A percentile compares a stretch with the other conserved stretches of the same genome.
Evolutionary conservation across 177 flowering plant species (phyloP).

Genomic region (Vitis hybrid): DNA sequence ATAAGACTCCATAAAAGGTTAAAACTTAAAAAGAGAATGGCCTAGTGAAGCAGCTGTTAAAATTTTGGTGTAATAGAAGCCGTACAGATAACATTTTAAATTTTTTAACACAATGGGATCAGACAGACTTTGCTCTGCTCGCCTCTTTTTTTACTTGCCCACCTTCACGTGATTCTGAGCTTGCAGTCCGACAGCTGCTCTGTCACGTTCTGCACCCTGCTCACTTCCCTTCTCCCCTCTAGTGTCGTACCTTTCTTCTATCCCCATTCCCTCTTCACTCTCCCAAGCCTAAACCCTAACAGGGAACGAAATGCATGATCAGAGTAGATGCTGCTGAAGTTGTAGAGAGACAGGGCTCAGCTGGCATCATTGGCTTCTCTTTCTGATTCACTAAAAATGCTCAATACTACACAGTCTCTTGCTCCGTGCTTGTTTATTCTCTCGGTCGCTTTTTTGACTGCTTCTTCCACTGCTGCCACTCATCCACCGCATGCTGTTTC

Average conservation of each 20-base stretch:
- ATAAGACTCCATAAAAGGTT: too few species aligned
- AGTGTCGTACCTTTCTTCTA: too few species aligned
- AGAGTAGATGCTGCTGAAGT: background rate
- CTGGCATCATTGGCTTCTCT: background rate
- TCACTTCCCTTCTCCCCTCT: background rate
- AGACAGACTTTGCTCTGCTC: too few species aligned
- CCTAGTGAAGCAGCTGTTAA: too few species aligned
- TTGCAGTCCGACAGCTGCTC: slow-evolving; percentile 26
- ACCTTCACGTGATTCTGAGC: slow-evolving; percentile 36
- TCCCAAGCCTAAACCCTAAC: background rate
- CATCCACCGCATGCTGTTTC: background rate
- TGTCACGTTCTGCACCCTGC: slow-evolving; percentile 18
- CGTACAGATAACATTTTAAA: too few species aligned
- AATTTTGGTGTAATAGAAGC: too few species aligned
- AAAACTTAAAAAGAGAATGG: too few species aligned
- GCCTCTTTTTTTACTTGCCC: background rate
- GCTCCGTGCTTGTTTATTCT: background rate
- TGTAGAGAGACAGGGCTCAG: background rate
- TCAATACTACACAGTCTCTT: background rate
- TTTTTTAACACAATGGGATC: too few species aligned
- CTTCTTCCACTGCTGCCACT: background rate
- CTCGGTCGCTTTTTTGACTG: background rate
- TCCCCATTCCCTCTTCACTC: background rate
- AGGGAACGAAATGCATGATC: too few species aligned
- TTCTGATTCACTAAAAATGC: slow-evolving; percentile 2